Evolutionary conservation across 305 asterid genomes (phyloP).

Genomic region (Fraxinus dipetala): DNA sequence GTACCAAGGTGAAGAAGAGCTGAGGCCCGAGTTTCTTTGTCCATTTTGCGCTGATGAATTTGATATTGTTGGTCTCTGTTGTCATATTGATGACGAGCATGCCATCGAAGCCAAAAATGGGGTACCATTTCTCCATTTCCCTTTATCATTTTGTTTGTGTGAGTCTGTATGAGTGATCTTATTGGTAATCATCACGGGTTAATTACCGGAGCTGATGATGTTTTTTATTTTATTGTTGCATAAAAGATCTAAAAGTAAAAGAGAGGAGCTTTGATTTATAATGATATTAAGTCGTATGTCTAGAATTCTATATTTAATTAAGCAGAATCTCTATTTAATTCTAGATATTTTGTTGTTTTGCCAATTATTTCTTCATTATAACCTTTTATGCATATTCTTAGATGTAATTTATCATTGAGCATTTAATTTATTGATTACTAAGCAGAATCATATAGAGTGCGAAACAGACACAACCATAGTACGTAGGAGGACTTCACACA

Average conservation of each 20-base stretch:
- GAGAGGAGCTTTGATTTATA: not conserved
- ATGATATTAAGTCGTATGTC: not conserved
- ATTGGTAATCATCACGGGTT: not conserved
- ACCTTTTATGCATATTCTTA: not conserved
- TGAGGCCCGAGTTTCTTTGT: slow-evolving; percentile 61
- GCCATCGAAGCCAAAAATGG: slow-evolving; percentile 71
- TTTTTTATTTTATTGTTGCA: not conserved
- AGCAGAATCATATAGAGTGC: not conserved
- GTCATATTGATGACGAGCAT: slow-evolving; percentile 87
- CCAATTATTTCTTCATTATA: not conserved
- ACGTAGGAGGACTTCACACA: not conserved
- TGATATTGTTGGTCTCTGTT: slow-evolving; percentile 82
- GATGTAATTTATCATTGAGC: not conserved
- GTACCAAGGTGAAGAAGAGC: slow-evolving; percentile 61
- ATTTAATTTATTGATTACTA: not conserved
- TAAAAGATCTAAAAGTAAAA: not conserved
- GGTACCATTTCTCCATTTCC: slow-evolving; percentile 31
- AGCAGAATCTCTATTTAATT: not conserved
- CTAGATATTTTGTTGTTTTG: not conserved
- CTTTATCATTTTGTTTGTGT: not conserved
- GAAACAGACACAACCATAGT: not conserved
- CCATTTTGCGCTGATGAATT: slow-evolving; percentile 83
- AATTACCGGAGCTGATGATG: not conserved
- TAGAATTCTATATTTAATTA: not conserved
- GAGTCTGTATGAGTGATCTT: not conserved